These are phyloP conservation scores for Dryadomyces sulphureus DNA, from an alignment of 2,329 filamentous ascomycete genomes.

Conservation along the genomic window DNA sequence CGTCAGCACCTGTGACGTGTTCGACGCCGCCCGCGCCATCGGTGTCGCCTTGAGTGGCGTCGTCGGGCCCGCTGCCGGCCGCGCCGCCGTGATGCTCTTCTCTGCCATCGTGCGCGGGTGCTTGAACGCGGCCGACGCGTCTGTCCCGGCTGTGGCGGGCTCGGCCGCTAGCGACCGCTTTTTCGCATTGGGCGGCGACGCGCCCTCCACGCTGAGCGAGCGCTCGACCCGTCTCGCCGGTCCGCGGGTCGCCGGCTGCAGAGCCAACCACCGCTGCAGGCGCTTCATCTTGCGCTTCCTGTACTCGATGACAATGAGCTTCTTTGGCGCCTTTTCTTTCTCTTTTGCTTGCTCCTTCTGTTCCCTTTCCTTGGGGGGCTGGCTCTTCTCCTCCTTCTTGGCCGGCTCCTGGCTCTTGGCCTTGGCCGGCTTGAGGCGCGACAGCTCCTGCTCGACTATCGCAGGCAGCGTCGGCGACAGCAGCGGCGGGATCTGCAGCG, in stretches of 20 bases:
- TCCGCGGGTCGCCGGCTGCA: conserved; percentile 24
- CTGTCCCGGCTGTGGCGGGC: conserved; percentile 11
- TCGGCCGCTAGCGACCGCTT: conserved; percentile 31
- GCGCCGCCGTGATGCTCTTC: conserved; percentile 16
- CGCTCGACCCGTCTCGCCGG: conserved; percentile 23
- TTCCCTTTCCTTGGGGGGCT: conserved; percentile 15
- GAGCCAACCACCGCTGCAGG: conserved; percentile 30
- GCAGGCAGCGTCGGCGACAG: conserved; percentile 42
- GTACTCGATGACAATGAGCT: conserved; percentile 32
- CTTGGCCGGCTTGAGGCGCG: conserved; percentile 16
- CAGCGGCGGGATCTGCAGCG: conserved; percentile 29
- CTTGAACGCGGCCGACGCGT: conserved; percentile 12
- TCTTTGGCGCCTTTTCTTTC: background rate
- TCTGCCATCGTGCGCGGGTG: conserved; percentile 26
- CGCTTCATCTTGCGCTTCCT: conserved; percentile 30
- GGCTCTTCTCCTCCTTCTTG: conserved; percentile 20
- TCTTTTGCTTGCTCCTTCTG: conserved; percentile 11
- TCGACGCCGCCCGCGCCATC: conserved; percentile 40
- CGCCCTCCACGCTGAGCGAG: conserved; percentile 26
- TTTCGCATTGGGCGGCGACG: conserved; percentile 21
- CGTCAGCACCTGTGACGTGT: conserved; percentile 35
- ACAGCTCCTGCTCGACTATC: conserved; percentile 32
- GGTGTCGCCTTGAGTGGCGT: conserved; percentile 35
- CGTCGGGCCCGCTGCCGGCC: conserved; percentile 22
- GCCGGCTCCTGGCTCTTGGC: too few species aligned